Evolutionary conservation across 129 eudicot genomes (phyloP).

Genomic region (Centaurea solstitialis): DNA sequence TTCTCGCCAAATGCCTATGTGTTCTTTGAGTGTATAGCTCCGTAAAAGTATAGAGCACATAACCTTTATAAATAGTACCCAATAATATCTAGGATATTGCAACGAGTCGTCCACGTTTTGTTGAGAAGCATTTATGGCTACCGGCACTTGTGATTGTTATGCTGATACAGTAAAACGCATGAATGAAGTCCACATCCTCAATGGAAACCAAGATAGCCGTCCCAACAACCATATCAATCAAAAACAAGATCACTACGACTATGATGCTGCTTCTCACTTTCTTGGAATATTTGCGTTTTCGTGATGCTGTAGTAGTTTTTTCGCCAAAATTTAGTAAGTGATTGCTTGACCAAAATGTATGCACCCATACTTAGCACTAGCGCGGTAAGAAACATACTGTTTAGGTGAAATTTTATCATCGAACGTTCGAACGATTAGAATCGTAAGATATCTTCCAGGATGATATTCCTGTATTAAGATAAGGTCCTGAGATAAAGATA

Average conservation of each 20-base stretch:
- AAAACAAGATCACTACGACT: conserved; percentile 39
- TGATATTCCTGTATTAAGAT: too few relatives aligned
- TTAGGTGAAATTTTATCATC: too few relatives aligned
- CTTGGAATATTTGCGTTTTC: conserved; percentile 41
- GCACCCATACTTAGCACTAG: conserved; percentile 75
- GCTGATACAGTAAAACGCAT: conserved; percentile 89
- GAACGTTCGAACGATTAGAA: too few relatives aligned
- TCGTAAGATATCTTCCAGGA: too few relatives aligned
- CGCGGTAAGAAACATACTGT: conserved; percentile 83
- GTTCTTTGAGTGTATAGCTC: conserved; percentile 63
- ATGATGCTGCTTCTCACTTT: conserved; percentile 64
- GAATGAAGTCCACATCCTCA: conserved; percentile 65
- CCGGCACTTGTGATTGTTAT: conserved; percentile 84
- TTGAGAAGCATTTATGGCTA: conserved; percentile 84
- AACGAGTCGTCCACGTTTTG: conserved; percentile 76
- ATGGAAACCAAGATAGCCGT: conserved; percentile 53
- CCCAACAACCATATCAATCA: conserved; percentile 61
- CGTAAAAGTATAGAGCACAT: conserved; percentile 70
- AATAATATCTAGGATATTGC: conserved; percentile 82
- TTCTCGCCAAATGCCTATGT: too few relatives aligned
- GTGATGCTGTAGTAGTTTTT: conserved; percentile 29
- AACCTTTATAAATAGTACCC: conserved; percentile 76
- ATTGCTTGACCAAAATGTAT: conserved; percentile 81
- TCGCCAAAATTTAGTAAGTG: conserved; percentile 33
- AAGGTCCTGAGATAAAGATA: too few relatives aligned